Evolutionary conservation across 192 early-diverging fungal genomes (phyloP).

Genomic region (Allomyces javanicus): DNA sequence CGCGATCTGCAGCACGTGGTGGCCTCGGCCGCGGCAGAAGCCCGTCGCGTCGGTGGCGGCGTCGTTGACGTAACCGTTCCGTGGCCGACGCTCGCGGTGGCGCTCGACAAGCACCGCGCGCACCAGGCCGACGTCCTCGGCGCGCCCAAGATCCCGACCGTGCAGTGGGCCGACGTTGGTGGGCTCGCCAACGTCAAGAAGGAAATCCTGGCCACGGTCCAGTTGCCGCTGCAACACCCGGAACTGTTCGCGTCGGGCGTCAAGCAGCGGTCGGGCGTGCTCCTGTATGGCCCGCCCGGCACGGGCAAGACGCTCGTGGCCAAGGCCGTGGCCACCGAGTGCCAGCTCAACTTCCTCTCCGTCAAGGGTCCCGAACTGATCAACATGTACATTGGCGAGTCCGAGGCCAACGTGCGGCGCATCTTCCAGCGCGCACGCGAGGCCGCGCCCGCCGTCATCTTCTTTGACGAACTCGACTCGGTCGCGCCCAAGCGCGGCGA

Average conservation of each 20-base stretch:
- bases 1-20: neutral
- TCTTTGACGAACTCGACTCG: conserved; percentile 98
- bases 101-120: neutral
- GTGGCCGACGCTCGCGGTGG: neutral
- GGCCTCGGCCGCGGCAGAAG: neutral
- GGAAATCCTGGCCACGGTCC: conserved; percentile 87
- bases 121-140: neutral
- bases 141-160: conserved; percentile 59
- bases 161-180: conserved; percentile 96
- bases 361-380: conserved; percentile 96
- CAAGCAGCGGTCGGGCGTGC: conserved; percentile 80
- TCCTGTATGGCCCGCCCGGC: conserved; percentile 93
- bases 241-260: conserved; percentile 87
- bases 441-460: conserved; percentile 93
- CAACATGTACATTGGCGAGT: conserved; percentile 99
- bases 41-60: neutral
- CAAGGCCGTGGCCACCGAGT: conserved; percentile 95
- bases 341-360: conserved; percentile 93
- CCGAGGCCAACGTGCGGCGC: conserved; percentile 86
- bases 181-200: conserved; percentile 81
- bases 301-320: conserved; percentile 97
- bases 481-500: conserved; percentile 94
- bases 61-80: neutral
- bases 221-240: conserved; percentile 85
- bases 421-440: conserved; percentile 93